These are phyloP conservation scores for Maudiozyma humilis DNA, from an alignment of 1,139 yeast genomes.

Conservation along the genomic window DNA sequence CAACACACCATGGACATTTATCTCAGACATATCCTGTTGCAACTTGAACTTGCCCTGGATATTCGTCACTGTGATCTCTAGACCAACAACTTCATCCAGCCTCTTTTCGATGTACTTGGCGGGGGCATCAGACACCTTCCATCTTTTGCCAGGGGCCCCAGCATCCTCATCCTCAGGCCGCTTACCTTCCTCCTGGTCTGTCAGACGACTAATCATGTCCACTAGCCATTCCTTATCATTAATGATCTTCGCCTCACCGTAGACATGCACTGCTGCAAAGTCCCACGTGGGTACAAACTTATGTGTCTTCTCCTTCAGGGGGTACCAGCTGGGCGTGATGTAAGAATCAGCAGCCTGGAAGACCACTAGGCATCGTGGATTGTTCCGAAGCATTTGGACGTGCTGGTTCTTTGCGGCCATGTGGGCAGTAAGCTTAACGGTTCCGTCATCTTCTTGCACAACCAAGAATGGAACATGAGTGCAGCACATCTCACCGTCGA, in stretches of 20 bases:
- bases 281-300: conserved; percentile 4
- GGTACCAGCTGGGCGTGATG: conserved; percentile 1
- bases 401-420: conserved; percentile 3
- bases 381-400: conserved; percentile 1
- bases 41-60: conserved; percentile 1
- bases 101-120: not conserved
- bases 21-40: not conserved
- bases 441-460: not conserved
- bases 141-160: not conserved
- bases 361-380: not conserved
- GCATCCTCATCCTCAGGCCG: not conserved
- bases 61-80: conserved; percentile 1
- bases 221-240: not conserved
- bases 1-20: conserved; percentile 1
- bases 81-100: conserved; percentile 2
- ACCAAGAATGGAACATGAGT: conserved; percentile 1
- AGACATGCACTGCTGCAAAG: conserved; percentile 3
- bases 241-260: conserved; percentile 3
- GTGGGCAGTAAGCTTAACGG: not conserved
- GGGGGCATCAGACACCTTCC: conserved; percentile 3
- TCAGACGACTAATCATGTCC: not conserved
- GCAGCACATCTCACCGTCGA: conserved; percentile 2
- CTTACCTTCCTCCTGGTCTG: not conserved
- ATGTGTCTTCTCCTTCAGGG: not conserved
- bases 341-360: conserved; percentile 2